phyloP scores from a whole-genome alignment of 1,284 basidiomycete species.

The Leccinum insigne region DNA sequence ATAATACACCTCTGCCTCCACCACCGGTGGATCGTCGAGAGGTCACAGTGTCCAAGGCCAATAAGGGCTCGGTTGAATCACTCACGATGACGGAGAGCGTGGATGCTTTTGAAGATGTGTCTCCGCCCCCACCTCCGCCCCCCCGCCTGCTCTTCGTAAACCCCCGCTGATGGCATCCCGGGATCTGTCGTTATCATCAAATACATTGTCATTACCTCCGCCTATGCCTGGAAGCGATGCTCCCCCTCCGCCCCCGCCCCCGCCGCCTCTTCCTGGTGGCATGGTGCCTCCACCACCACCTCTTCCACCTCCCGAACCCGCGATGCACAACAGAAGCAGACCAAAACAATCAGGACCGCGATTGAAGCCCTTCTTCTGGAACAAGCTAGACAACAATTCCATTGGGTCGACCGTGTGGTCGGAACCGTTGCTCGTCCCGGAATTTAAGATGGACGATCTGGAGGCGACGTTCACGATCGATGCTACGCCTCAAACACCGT shows the following conservation, averaged over 20 bases:
- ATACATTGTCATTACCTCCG: conserved; percentile 17
- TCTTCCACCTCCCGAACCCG: conserved; percentile 14
- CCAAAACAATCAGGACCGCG: conserved; percentile 42
- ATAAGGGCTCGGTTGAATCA: conserved; percentile 9
- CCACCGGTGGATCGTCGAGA: conserved; percentile 39
- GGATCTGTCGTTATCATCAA: conserved; percentile 8
- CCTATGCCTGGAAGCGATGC: neutral
- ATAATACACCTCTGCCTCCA: conserved; percentile 63
- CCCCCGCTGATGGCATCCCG: conserved; percentile 22
- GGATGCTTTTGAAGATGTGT: conserved; percentile 2
- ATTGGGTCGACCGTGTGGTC: conserved; percentile 69
- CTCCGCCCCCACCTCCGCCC: conserved; percentile 14
- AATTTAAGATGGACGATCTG: conserved; percentile 69
- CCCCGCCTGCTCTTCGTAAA: neutral
- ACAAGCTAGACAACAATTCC: conserved; percentile 58
- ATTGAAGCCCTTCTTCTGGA: conserved; percentile 91
- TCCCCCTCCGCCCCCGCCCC: conserved; percentile 27
- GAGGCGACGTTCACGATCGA: conserved; percentile 76
- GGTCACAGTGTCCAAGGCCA: conserved; percentile 25
- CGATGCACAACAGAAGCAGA: conserved; percentile 35
- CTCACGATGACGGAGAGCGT: neutral
- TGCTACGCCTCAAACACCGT: conserved; percentile 40
- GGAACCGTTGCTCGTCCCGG: conserved; percentile 44
- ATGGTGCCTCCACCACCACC: neutral
- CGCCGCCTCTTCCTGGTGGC: conserved; percentile 3